Base-by-base conservation (phyloP, 805 yeast genomes). In the Ogataea populi-albae region DNA sequence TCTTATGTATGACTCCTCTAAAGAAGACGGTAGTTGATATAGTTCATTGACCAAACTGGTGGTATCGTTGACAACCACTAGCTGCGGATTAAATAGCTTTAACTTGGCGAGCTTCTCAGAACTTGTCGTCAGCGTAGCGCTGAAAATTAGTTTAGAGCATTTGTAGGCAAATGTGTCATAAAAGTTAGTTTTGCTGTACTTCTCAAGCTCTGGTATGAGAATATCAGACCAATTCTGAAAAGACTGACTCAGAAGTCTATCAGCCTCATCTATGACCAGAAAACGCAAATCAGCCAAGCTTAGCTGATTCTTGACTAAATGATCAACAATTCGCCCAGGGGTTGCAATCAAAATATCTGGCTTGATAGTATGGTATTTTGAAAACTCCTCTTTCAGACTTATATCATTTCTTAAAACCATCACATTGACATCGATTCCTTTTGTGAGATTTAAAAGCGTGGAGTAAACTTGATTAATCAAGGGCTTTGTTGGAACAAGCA, bases 91-190 rank as follows among this genome's bases (percentile, higher is more conserved):
- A 39, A 67, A 66, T 43, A 93, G 74, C 34, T 81, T 76, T 40
- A 93, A 68, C 30, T 77, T 73, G 6, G 91, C 73, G 37, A 93
- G 65, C 54, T 85, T 86, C 19, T 93, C 95, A 0, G 97, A 86
- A 57, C 89, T 95, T 2, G 96, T 81, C 3, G 97, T 87, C 35
- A 93, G 71, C 1, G 99, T 93, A 6, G 99, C 98, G 32, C 94
- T 81, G 54, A 93, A 87, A 3, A 93, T 71, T 57, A 91, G 69
- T 48, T 89, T 64, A 65, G 81, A 54, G 61, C 79, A 59, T 32
- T 57, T 59, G 24, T 65, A 36, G 8, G 43, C 43, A 64, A 73
- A 73, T 14, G 33, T 38, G 21, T 56, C 46, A 15, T 66, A 58
- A 3, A 64, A 50, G 29, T 53, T 54, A 16, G 38, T 57, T 36